These are phyloP conservation scores for Phyllostachys edulis DNA, from an alignment of 176 grass and related monocot species.

Conservation along the genomic window DNA sequence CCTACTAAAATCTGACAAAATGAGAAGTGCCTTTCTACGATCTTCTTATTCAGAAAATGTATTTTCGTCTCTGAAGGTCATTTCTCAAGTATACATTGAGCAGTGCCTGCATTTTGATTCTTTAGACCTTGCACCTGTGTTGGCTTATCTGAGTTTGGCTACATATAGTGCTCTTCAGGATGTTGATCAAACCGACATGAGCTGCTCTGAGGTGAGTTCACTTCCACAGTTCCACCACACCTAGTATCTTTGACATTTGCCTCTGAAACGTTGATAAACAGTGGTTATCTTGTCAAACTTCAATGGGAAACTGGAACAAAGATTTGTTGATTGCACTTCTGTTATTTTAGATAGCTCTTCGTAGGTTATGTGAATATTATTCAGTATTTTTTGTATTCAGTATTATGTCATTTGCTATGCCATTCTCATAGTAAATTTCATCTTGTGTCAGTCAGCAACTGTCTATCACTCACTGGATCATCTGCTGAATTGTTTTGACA, in stretches of 20 bases:
- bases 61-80: slow-evolving; percentile 67
- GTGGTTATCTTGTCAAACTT: slow-evolving; percentile 1
- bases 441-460: slow-evolving; percentile 49
- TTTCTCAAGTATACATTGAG: slow-evolving; percentile 67
- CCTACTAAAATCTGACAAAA: slow-evolving; percentile 57
- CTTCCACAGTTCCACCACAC: background rate
- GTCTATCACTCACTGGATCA: slow-evolving; percentile 54
- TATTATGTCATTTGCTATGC: background rate
- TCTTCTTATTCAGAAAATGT: slow-evolving; percentile 56
- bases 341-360: slow-evolving; percentile 11
- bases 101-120: slow-evolving; percentile 56
- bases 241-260: background rate
- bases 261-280: background rate
- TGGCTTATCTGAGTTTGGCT: slow-evolving; percentile 66
- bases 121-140: slow-evolving; percentile 54
- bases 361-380: background rate
- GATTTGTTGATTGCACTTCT: slow-evolving; percentile 5
- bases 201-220: slow-evolving; percentile 45
- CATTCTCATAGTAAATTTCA: slow-evolving; percentile 30
- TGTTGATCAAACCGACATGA: slow-evolving; percentile 38
- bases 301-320: background rate
- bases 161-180: slow-evolving; percentile 54
- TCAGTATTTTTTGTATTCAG: background rate
- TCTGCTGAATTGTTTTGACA: slow-evolving; percentile 62
- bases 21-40: slow-evolving; percentile 54